Evolutionary conservation across 192 early-diverging fungal genomes (phyloP), one percentile per base, ranked within the genome.

Genomic region (Coemansia sp.): DNA sequence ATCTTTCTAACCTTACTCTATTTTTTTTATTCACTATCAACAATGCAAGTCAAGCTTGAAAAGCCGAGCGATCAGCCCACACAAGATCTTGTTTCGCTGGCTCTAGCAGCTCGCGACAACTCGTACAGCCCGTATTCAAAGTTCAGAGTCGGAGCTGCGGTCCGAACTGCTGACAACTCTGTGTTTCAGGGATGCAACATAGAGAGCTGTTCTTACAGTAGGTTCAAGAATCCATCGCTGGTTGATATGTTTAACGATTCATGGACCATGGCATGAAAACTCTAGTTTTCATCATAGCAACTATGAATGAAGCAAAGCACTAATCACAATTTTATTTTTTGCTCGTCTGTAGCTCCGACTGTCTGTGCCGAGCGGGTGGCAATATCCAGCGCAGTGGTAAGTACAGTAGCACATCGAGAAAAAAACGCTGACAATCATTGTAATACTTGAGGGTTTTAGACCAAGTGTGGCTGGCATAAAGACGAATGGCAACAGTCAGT

Each of bases 351-450:
- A 76, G 66, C 85, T 49, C 93, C 87, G 14, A 87, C 92, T 32
- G 91, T 95, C 57, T 97, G 95, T 68, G 95, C 93, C 45, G 95
- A 97, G 78, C 85, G 94, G 42, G 93, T 93, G 16, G 94, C 93
- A 4, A 88, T 93, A 69, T 86, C 89, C 10, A 96, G 93, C 67
- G 95, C 94, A 25, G 89, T 97, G 60, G 89, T 92, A 86, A 75
- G 81, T 63, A 12, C 22, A 22, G 22, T 56, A 14, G 36, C 10
- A 11, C 17, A 16, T 45, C 42, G 4, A 45, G 4, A 45, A 45
- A 45, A 45, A 45, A 45, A 16, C 4, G 22, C 22, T 25, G 22
- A 25, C 22, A 25, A 25, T 25, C 22, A 25, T 25, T 25, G 22
- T 25, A 25, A 25, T 25, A 25, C 22, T 25, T 25, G 22, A 1